A percentile compares a stretch with the other conserved stretches of the same genome.
phyloP scores from a whole-genome alignment of 23 red algal species.

The Cyanidiococcus yangmingshanensis region DNA sequence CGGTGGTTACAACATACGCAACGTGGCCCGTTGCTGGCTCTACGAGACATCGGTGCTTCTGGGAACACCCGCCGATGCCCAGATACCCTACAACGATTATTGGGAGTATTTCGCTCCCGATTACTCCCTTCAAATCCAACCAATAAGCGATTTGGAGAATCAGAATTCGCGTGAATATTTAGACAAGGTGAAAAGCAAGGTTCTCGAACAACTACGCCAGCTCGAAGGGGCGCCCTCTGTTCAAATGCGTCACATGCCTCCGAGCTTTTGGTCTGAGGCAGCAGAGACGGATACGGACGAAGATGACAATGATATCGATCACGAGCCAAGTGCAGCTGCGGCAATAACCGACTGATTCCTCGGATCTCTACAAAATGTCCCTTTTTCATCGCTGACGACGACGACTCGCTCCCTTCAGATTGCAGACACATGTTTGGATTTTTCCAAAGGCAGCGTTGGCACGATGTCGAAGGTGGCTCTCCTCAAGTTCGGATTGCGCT shows the following conservation, averaged over 20 bases:
- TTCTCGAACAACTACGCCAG: conserved; percentile 75
- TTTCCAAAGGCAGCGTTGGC: no score
- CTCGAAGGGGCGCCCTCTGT: conserved; percentile 70
- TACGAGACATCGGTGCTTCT: conserved; percentile 82
- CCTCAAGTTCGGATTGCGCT: no score
- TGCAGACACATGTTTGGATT: no score
- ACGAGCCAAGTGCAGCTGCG: no score
- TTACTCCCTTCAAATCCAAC: conserved; percentile 76
- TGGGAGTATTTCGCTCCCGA: conserved; percentile 98
- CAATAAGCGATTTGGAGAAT: conserved; percentile 55
- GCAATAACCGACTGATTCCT: no score
- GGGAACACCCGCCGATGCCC: conserved; percentile 49
- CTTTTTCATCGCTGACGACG: no score
- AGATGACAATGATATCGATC: not conserved
- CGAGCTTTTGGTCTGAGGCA: conserved; percentile 30
- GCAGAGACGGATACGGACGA: conserved; percentile 58
- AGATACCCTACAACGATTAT: conserved; percentile 98
- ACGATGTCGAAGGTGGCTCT: no score
- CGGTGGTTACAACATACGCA: conserved; percentile 95
- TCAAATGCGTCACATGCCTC: conserved; percentile 90
- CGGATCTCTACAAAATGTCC: no score
- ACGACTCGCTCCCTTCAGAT: no score
- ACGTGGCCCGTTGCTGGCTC: conserved; percentile 91
- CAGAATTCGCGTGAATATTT: conserved; percentile 78
- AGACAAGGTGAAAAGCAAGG: conserved; percentile 85